Percentiles rank a stretch among this genome's conserved stretches.
Conservation (phyloP, 768 basidiomycete genomes). For the Russula foetens region DNA sequence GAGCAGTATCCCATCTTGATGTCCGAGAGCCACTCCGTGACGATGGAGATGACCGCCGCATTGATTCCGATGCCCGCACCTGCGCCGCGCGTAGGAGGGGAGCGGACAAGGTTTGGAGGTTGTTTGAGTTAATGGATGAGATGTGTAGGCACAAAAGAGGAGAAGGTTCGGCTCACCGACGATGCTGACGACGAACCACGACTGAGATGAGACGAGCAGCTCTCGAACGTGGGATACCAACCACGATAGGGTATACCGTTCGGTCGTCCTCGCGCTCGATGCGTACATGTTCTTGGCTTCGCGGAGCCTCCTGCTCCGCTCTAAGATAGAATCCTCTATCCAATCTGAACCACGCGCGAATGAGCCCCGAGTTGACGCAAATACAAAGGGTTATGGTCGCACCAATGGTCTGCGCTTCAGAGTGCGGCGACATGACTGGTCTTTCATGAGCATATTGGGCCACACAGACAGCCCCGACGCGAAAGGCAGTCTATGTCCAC, state of each 20-base stretch:
- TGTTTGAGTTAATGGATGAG: too few species aligned
- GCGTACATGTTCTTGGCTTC: conserved; percentile 41
- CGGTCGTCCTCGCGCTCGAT: conserved; percentile 38
- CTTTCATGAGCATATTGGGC: background rate
- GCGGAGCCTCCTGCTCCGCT: conserved; percentile 71
- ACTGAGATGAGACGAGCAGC: conserved; percentile 65
- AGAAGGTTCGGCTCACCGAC: conserved; percentile 55
- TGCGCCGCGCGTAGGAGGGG: conserved; percentile 26
- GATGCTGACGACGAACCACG: conserved; percentile 86
- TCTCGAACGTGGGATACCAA: conserved; percentile 55
- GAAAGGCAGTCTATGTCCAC: background rate
- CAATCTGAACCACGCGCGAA: conserved; percentile 52
- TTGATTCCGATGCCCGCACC: conserved; percentile 89
- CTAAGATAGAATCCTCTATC: conserved; percentile 92
- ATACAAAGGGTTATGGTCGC: background rate
- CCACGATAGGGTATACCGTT: conserved; percentile 45
- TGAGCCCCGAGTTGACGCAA: background rate
- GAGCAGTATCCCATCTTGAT: conserved; percentile 96
- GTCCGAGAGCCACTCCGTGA: conserved; percentile 96
- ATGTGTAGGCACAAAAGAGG: too few species aligned
- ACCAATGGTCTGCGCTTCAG: conserved; percentile 6
- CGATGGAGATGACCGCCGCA: conserved; percentile 90
- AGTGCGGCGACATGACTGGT: conserved; percentile 5
- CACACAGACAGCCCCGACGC: too few species aligned
- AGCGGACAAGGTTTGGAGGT: too few species aligned